A percentile compares a stretch with the other conserved stretches of the same genome.
Conservation (phyloP, 345 rosid species). For the Nasturtium officinale region DNA sequence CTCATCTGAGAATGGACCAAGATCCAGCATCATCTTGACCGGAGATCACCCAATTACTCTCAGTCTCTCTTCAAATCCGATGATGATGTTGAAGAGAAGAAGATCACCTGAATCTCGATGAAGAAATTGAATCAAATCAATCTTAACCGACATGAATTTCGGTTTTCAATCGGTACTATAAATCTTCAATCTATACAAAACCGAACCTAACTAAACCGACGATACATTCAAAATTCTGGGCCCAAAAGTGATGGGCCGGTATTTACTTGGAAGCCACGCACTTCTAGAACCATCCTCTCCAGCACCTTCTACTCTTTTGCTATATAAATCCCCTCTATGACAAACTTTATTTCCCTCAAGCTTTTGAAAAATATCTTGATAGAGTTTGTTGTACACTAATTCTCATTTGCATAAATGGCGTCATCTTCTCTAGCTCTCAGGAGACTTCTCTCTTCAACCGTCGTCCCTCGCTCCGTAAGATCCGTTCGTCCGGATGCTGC, state of each 20-base stretch:
- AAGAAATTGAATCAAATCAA: conserved; percentile 25
- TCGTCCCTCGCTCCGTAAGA: conserved; percentile 26
- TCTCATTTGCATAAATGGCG: conserved; percentile 48
- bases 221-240: conserved; percentile 12
- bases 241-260: conserved; percentile 17
- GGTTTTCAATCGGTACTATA: conserved; percentile 12
- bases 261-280: conserved; percentile 24
- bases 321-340: background rate
- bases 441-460: conserved; percentile 42
- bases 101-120: conserved; percentile 13
- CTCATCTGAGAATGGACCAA: conserved; percentile 93
- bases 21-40: conserved; percentile 72
- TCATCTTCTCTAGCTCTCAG: conserved; percentile 50
- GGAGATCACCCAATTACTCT: background rate
- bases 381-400: too few species aligned
- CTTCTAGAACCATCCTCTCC: conserved; percentile 18
- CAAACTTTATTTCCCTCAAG: too few species aligned
- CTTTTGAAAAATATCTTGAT: too few species aligned
- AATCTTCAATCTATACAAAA: conserved; percentile 3
- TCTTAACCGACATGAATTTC: conserved; percentile 15
- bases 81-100: conserved; percentile 12
- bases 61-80: conserved; percentile 3
- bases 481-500: conserved; percentile 28
- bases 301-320: background rate
- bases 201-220: conserved; percentile 12